These are phyloP conservation scores for Sclerotinia spermophila DNA, from an alignment of 2,329 filamentous ascomycete species.

Conservation along the genomic window DNA sequence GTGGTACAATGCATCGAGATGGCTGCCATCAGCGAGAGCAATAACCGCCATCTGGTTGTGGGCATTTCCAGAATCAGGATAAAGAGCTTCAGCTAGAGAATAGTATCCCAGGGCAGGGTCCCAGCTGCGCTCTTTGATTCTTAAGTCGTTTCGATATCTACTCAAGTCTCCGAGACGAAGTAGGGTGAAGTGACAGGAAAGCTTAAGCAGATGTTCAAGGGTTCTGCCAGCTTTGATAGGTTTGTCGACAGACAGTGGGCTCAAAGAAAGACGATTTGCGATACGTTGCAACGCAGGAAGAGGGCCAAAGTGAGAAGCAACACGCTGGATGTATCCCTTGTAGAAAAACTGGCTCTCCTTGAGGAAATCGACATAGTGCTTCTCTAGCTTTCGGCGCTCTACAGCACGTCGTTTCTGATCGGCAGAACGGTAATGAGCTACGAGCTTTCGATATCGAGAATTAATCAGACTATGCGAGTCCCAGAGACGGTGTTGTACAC, in stretches of 20 bases:
- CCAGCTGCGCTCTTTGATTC: conserved; percentile 68
- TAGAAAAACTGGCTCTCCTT: conserved; percentile 88
- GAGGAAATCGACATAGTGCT: conserved; percentile 78
- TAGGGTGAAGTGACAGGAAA: conserved; percentile 77
- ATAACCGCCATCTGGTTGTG: conserved; percentile 92
- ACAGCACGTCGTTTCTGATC: conserved; percentile 48
- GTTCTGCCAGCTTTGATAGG: conserved; percentile 28
- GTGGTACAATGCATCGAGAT: conserved; percentile 83
- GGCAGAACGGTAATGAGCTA: conserved; percentile 52
- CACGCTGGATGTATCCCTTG: conserved; percentile 74
- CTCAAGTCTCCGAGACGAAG: conserved; percentile 87
- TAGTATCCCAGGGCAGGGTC: conserved; percentile 82
- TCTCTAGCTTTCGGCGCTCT: conserved; percentile 72
- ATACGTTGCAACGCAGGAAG: conserved; percentile 35
- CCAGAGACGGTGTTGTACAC: conserved; percentile 74
- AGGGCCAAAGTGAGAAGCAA: conserved; percentile 56
- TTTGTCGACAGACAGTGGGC: conserved; percentile 30
- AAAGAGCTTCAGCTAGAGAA: conserved; percentile 71
- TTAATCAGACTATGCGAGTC: conserved; percentile 74
- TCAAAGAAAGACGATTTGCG: conserved; percentile 33
- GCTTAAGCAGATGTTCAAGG: conserved; percentile 50
- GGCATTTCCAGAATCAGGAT: conserved; percentile 74
- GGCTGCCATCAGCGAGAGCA: conserved; percentile 70
- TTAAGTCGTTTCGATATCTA: conserved; percentile 75
- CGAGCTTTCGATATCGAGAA: conserved; percentile 67